Percentiles rank a stretch among this genome's conserved stretches.
phyloP scores from a whole-genome alignment of 148 eudicot genomes.

The Agrostemma githago region DNA sequence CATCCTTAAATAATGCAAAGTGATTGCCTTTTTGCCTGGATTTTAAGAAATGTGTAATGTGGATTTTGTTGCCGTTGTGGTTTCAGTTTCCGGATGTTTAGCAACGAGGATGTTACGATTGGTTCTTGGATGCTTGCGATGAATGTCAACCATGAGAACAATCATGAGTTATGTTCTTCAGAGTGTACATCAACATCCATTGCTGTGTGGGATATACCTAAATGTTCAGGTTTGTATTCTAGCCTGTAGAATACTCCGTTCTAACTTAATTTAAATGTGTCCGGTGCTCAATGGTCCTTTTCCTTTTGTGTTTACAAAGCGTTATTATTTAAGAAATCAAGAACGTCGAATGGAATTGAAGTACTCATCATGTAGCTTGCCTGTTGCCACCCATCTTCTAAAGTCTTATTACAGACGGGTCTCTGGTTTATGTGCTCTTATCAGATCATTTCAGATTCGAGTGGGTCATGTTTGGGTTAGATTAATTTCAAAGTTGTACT shows the following conservation, averaged over 20 bases:
- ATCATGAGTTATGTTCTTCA: slow-evolving; percentile 51
- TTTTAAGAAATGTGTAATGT: background rate
- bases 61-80: slow-evolving; percentile 12
- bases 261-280: background rate
- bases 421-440: background rate
- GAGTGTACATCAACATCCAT: slow-evolving; percentile 69
- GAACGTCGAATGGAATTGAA: background rate
- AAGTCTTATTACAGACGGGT: background rate
- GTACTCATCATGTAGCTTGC: background rate
- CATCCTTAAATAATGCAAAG: no score
- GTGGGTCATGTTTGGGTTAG: background rate
- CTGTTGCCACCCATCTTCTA: background rate
- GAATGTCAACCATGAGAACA: slow-evolving; percentile 92
- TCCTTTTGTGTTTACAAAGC: background rate
- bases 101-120: slow-evolving; percentile 93
- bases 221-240: slow-evolving; percentile 74
- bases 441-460: background rate
- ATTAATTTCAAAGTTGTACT: background rate
- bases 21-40: background rate
- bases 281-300: background rate
- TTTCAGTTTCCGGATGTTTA: slow-evolving; percentile 89
- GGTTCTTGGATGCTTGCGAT: slow-evolving; percentile 99
- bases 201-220: slow-evolving; percentile 99
- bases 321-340: background rate
- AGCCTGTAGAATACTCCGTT: background rate